phyloP scores from a whole-genome alignment of 768 basidiomycete genomes.

The Suillus spraguei region DNA sequence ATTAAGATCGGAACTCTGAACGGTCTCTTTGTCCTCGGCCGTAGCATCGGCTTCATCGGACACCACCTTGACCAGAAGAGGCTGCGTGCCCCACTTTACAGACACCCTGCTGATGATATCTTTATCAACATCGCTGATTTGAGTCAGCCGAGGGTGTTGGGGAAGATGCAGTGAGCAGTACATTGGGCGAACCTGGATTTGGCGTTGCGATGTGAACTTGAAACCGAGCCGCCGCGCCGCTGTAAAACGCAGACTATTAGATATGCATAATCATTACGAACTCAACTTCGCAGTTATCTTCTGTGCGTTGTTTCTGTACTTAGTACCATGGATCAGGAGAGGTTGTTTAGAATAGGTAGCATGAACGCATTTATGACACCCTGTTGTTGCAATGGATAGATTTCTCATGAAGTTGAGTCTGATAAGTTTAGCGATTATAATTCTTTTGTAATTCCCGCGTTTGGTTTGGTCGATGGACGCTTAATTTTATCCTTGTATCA shows the following conservation, averaged over 20 bases:
- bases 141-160: conserved; percentile 77
- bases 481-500: too few species aligned
- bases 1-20: conserved; percentile 96
- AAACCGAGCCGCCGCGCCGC: background rate
- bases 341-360: background rate
- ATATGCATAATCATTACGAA: background rate
- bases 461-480: too few species aligned
- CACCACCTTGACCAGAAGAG: conserved; percentile 97
- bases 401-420: too few species aligned
- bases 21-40: conserved; percentile 95
- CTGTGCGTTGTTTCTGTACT: background rate
- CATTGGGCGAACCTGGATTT: background rate
- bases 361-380: too few species aligned
- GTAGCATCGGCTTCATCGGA: conserved; percentile 97
- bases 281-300: background rate
- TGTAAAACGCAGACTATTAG: background rate
- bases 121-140: conserved; percentile 93
- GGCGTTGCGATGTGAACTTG: too few species aligned
- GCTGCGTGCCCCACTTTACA: conserved; percentile 89
- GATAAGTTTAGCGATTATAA: too few species aligned
- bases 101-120: conserved; percentile 94
- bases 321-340: background rate
- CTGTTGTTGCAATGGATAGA: too few species aligned
- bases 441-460: too few species aligned
- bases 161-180: conserved; percentile 29